Conservation (phyloP, 192 early-diverging fungal genomes). For the Umbelopsis sp. region DNA sequence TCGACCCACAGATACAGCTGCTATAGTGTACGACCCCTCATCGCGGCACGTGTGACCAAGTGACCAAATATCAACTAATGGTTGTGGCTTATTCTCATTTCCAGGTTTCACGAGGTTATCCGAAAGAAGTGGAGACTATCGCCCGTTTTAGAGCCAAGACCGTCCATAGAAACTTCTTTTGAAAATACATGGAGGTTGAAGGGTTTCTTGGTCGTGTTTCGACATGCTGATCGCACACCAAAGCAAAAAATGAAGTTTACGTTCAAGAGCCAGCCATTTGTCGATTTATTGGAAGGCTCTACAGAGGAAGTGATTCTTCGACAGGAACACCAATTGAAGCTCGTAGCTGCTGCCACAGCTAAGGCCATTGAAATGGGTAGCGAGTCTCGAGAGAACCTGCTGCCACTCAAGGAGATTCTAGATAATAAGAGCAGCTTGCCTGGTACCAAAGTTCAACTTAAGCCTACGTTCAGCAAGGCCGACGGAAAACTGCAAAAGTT, state of each 20-base stretch:
- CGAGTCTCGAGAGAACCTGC: slow-evolving; percentile 53
- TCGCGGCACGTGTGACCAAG: neutral
- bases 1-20: neutral
- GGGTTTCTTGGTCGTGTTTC: slow-evolving; percentile 89
- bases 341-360: slow-evolving; percentile 68
- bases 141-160: neutral
- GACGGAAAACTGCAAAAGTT: slow-evolving; percentile 63
- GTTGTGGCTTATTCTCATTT: neutral
- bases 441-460: slow-evolving; percentile 93
- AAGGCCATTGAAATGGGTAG: slow-evolving; percentile 60
- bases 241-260: slow-evolving; percentile 97
- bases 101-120: slow-evolving; percentile 18
- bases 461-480: slow-evolving; percentile 72
- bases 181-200: slow-evolving; percentile 93
- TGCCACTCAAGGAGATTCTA: slow-evolving; percentile 76
- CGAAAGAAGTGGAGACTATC: slow-evolving; percentile 19
- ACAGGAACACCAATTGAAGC: slow-evolving; percentile 65
- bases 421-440: slow-evolving; percentile 77
- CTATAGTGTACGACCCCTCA: neutral
- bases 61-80: neutral
- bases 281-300: slow-evolving; percentile 67
- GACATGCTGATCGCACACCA: slow-evolving; percentile 95
- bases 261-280: slow-evolving; percentile 71
- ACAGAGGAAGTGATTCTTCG: slow-evolving; percentile 84
- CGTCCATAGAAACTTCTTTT: slow-evolving; percentile 55